Conservation (phyloP, 306 rosid genomes). For the Cajanus cajan region DNA sequence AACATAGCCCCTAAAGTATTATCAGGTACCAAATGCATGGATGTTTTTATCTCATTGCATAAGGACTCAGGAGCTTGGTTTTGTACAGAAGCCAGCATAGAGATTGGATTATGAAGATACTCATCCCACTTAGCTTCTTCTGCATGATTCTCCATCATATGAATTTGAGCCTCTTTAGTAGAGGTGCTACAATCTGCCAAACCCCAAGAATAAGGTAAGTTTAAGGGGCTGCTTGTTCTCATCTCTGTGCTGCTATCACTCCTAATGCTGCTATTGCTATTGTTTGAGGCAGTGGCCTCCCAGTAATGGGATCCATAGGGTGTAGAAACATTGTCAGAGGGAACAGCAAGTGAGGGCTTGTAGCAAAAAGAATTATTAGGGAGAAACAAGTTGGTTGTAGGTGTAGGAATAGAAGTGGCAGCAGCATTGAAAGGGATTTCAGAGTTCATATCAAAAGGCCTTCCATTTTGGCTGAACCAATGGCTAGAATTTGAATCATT, state of each 20-base stretch:
- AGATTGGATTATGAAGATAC: constrained; percentile 46
- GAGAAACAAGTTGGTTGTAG: constrained; percentile 35
- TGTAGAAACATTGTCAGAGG: constrained; percentile 33
- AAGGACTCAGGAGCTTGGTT: constrained; percentile 39
- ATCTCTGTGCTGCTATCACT: constrained; percentile 36
- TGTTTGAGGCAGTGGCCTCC: constrained; percentile 38
- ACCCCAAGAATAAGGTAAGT: constrained; percentile 44
- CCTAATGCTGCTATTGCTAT: constrained; percentile 37
- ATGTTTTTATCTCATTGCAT: constrained; percentile 44
- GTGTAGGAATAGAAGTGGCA: constrained; percentile 25
- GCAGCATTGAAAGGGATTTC: constrained; percentile 41
- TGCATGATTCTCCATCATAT: constrained; percentile 35
- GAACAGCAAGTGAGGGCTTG: constrained; percentile 40
- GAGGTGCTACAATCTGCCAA: constrained; percentile 33
- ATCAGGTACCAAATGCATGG: constrained; percentile 43
- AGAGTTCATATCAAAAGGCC: constrained; percentile 43
- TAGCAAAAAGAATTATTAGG: constrained; percentile 32
- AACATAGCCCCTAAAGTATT: constrained; percentile 34
- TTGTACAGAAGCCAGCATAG: constrained; percentile 47
- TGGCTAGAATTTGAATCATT: constrained; percentile 36
- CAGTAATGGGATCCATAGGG: constrained; percentile 39
- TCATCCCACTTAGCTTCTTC: constrained; percentile 50
- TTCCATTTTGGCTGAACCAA: constrained; percentile 47
- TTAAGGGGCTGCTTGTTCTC: constrained; percentile 30
- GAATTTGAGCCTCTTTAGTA: constrained; percentile 34